Evolutionary conservation across 768 basidiomycete species (phyloP).

Genomic region (Pleurotus sapidus): DNA sequence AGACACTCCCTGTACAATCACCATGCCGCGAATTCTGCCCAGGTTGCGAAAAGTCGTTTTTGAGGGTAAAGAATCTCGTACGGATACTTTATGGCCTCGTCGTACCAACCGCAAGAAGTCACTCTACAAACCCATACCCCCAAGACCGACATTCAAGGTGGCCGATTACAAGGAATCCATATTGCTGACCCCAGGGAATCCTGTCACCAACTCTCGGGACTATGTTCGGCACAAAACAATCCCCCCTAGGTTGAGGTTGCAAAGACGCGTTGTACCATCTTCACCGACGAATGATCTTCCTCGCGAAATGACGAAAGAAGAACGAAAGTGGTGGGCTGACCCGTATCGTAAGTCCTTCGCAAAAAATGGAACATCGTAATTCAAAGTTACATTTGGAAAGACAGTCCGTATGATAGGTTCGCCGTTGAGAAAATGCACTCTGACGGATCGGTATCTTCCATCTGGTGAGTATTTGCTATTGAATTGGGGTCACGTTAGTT

Average conservation of each 20-base stretch:
- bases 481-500: not conserved
- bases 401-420: slow-evolving; percentile 71
- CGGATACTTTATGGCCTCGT: not conserved
- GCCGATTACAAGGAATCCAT: slow-evolving; percentile 52
- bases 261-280: slow-evolving; percentile 18
- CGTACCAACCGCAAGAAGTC: slow-evolving; percentile 23
- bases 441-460: slow-evolving; percentile 52
- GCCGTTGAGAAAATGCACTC: slow-evolving; percentile 55
- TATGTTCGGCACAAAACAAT: slow-evolving; percentile 57
- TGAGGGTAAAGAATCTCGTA: slow-evolving; percentile 16
- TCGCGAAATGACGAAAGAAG: slow-evolving; percentile 59
- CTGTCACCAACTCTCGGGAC: slow-evolving; percentile 44
- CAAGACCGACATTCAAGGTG: slow-evolving; percentile 42
- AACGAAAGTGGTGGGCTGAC: slow-evolving; percentile 68
- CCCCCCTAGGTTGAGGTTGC: slow-evolving; percentile 44
- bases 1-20: too few species aligned
- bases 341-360: slow-evolving; percentile 59
- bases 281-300: slow-evolving; percentile 28
- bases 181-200: slow-evolving; percentile 54
- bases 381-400: not conserved
- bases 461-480: slow-evolving; percentile 38
- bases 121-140: slow-evolving; percentile 30
- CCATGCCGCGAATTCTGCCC: slow-evolving; percentile 71
- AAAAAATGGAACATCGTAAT: slow-evolving; percentile 12
- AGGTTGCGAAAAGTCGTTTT: slow-evolving; percentile 50